Percentiles rank a stretch among this genome's conserved stretches.
phyloP scores from a whole-genome alignment of 768 basidiomycete genomes.

The Suillus clintonianus region DNA sequence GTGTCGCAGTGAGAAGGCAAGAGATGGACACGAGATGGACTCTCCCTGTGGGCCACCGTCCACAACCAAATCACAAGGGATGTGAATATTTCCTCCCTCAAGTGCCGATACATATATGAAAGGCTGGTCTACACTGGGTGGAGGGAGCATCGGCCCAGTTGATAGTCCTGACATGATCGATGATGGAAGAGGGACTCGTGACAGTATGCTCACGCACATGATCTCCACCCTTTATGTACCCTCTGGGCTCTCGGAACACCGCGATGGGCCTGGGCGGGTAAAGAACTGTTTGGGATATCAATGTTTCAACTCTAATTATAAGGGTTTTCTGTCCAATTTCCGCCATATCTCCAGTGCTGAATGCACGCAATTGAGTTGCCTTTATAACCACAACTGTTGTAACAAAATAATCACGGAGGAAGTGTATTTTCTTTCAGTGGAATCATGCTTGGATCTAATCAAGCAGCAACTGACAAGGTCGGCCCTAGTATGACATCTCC shows the following conservation, averaged over 20 bases:
- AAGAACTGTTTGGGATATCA: too few relatives aligned
- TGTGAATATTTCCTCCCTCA: constrained; percentile 16
- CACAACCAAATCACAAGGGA: constrained; percentile 17
- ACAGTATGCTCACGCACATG: background rate
- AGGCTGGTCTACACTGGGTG: constrained; percentile 15
- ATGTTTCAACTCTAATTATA: background rate
- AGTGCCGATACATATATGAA: constrained; percentile 23
- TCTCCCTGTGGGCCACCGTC: constrained; percentile 5
- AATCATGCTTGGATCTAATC: background rate
- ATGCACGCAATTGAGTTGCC: background rate
- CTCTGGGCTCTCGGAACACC: background rate
- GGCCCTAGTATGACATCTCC: background rate
- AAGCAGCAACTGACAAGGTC: background rate
- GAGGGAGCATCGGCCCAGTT: constrained; percentile 18
- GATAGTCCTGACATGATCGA: background rate
- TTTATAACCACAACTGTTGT: background rate
- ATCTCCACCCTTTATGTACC: background rate
- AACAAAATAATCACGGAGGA: background rate
- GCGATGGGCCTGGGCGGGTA: too few relatives aligned
- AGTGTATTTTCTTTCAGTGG: background rate
- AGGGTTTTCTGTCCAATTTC: background rate
- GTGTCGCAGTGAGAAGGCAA: constrained; percentile 17
- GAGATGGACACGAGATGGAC: constrained; percentile 8
- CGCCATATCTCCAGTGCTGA: background rate
- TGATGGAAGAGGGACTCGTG: background rate